These are phyloP conservation scores for Crithidia expoeki DNA, from an alignment of 208 protist genomes.

Conservation along the genomic window DNA sequence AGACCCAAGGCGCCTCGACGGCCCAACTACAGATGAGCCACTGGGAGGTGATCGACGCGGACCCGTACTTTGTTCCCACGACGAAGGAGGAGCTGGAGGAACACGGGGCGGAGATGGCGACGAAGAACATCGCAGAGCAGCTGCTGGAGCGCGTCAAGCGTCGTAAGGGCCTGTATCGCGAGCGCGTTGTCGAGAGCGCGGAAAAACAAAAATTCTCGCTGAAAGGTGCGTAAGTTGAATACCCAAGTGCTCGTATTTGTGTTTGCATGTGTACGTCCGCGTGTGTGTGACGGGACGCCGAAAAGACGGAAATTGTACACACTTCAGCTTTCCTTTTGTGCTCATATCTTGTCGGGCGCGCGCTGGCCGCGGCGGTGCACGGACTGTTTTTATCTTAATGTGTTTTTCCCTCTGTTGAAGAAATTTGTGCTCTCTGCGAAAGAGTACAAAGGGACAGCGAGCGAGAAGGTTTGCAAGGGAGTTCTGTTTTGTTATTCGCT, in stretches of 20 bases:
- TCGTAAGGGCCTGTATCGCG: constrained; percentile 83
- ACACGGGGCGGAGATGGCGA: constrained; percentile 89
- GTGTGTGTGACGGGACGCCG: no score
- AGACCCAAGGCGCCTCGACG: constrained; percentile 95
- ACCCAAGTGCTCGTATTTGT: neutral
- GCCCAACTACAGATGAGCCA: constrained; percentile 97
- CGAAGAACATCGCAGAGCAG: constrained; percentile 88
- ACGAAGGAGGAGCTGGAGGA: constrained; percentile 98
- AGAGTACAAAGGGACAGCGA: no score
- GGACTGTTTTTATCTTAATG: no score
- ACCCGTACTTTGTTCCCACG: constrained; percentile 96
- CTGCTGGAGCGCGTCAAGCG: constrained; percentile 87
- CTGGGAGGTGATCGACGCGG: constrained; percentile 93
- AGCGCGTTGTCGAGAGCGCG: constrained; percentile 83
- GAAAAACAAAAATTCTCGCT: constrained; percentile 93
- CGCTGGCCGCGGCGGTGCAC: no score
- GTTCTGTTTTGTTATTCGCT: no score
- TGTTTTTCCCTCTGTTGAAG: no score
- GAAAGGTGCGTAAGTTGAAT: constrained; percentile 60
- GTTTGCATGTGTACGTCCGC: neutral
- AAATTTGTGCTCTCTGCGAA: no score
- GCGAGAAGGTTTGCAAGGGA: no score
- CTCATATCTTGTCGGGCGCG: no score
- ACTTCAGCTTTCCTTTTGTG: no score
- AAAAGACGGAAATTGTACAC: no score